These are phyloP conservation scores for Cercospora nicotianae DNA, from an alignment of 2,329 filamentous ascomycete species.

Conservation along the genomic window DNA sequence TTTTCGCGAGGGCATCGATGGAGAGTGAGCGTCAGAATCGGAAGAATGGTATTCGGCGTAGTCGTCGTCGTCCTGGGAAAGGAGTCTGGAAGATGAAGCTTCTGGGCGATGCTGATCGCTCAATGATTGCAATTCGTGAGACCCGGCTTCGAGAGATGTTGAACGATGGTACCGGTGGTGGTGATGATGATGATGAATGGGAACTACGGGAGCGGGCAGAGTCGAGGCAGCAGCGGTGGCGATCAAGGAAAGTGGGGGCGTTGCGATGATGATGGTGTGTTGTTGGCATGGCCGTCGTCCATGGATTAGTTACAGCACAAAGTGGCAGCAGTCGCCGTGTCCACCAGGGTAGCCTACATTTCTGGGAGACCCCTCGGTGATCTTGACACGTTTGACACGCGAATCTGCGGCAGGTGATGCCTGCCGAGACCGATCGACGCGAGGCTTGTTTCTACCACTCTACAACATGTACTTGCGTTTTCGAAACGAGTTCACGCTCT, in stretches of 20 bases:
- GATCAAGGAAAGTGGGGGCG: neutral
- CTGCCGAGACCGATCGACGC: neutral
- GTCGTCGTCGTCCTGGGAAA: conserved; percentile 16
- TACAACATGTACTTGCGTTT: neutral
- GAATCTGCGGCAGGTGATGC: neutral
- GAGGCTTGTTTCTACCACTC: neutral
- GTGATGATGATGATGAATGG: conserved; percentile 21
- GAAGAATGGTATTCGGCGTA: conserved; percentile 12
- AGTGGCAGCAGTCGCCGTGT: neutral
- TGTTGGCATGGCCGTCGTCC: conserved; percentile 4
- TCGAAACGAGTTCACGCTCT: neutral
- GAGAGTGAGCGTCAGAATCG: conserved; percentile 3
- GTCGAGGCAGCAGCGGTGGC: conserved; percentile 3
- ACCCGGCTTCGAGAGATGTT: conserved; percentile 9
- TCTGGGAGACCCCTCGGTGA: neutral
- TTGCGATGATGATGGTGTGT: neutral
- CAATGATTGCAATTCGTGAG: conserved; percentile 18
- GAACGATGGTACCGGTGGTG: neutral
- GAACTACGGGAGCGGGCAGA: conserved; percentile 22
- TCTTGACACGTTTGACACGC: conserved; percentile 1
- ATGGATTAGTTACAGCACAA: neutral
- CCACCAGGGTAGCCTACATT: neutral
- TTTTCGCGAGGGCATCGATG: conserved; percentile 35
- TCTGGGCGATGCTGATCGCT: conserved; percentile 1
- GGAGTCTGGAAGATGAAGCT: conserved; percentile 5